These are phyloP conservation scores for Solanum sejunctum DNA, from an alignment of 257 asterid genomes.

Conservation along the genomic window DNA sequence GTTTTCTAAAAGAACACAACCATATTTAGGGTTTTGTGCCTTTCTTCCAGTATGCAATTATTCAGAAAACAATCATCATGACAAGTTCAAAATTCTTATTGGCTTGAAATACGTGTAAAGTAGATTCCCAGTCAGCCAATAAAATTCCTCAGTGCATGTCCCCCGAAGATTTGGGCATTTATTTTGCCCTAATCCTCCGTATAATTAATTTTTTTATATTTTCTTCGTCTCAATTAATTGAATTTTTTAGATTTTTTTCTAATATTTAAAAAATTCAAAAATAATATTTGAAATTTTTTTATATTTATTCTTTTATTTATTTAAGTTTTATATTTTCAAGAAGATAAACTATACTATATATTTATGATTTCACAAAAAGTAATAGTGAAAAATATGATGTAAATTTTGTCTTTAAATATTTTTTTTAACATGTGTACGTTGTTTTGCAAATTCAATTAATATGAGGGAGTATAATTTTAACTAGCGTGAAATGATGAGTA, in stretches of 20 bases:
- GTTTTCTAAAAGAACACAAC: constrained; percentile 17
- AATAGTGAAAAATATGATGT: too few relatives aligned
- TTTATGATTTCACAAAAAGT: too few relatives aligned
- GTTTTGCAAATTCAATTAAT: too few relatives aligned
- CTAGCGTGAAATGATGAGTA: neutral
- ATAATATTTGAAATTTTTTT: too few relatives aligned
- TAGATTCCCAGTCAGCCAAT: neutral
- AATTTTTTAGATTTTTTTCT: too few relatives aligned
- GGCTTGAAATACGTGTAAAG: constrained; percentile 42
- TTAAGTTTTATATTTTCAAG: too few relatives aligned
- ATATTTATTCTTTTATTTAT: too few relatives aligned
- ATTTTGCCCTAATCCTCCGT: constrained; percentile 1
- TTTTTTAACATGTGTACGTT: too few relatives aligned
- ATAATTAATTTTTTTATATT: neutral
- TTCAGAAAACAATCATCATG: constrained; percentile 40
- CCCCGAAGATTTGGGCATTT: constrained; percentile 25
- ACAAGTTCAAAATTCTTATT: constrained; percentile 12
- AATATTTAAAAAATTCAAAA: too few relatives aligned
- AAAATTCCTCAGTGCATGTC: neutral
- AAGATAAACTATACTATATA: too few relatives aligned
- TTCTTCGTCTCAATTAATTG: too few relatives aligned
- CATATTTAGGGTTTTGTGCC: constrained; percentile 12
- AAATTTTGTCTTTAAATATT: too few relatives aligned
- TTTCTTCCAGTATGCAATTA: neutral
- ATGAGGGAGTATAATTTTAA: neutral